Evolutionary conservation across 164 flowering plant species (phyloP).

Genomic region (Macadamia integrifolia): DNA sequence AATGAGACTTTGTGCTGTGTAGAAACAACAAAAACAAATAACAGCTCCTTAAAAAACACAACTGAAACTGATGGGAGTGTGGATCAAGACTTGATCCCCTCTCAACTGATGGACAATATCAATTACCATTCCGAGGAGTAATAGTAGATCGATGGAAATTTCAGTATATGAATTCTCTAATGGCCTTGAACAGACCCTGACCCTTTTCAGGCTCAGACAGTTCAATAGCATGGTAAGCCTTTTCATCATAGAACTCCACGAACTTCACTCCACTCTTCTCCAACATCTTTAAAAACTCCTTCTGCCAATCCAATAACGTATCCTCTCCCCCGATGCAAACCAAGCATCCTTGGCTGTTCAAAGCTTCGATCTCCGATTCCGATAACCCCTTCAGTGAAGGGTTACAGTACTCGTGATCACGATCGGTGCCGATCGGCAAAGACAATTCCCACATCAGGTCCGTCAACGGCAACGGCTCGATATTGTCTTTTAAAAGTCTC

Average conservation of each 20-base stretch:
- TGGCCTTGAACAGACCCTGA: slow-evolving; percentile 6
- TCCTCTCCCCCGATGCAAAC: slow-evolving; percentile 16
- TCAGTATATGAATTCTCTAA: too few species aligned
- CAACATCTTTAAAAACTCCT: slow-evolving; percentile 30
- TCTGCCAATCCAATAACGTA: slow-evolving; percentile 32
- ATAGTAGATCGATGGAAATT: too few species aligned
- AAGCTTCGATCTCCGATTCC: slow-evolving; percentile 1
- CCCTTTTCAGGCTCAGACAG: slow-evolving; percentile 20
- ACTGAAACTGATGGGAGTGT: too few species aligned
- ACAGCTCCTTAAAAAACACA: too few species aligned
- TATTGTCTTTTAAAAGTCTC: slow-evolving; percentile 17
- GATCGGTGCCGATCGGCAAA: slow-evolving; percentile 28
- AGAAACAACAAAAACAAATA: too few species aligned
- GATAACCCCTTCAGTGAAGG: slow-evolving; percentile 2
- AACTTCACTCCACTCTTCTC: slow-evolving; percentile 29
- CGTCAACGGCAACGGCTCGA: slow-evolving; percentile 23
- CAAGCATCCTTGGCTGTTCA: not conserved
- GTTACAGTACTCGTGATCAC: slow-evolving; percentile 24
- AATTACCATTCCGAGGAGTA: too few species aligned
- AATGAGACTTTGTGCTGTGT: too few species aligned
- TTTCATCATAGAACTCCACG: slow-evolving; percentile 25
- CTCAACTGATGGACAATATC: too few species aligned
- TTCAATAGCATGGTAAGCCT: slow-evolving; percentile 31
- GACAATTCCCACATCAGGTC: slow-evolving; percentile 35
- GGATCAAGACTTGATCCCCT: too few species aligned